Conservation (phyloP, 768 basidiomycete genomes). For the Sporobolomyces phaffii region DNA sequence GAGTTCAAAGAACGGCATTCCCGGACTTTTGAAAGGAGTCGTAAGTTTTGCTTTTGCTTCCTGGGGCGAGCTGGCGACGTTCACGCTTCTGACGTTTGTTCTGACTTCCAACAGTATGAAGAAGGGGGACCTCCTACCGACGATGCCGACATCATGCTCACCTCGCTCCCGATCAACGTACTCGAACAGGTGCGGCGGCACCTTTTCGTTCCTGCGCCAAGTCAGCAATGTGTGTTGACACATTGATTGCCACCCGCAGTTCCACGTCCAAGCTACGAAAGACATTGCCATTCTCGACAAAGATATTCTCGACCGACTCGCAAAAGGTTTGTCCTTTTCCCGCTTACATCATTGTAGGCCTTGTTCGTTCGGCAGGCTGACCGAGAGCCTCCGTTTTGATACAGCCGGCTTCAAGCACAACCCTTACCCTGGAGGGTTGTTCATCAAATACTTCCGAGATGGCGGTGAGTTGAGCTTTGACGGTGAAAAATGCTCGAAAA, state of each 20-base stretch:
- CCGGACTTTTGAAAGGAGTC: constrained; percentile 28
- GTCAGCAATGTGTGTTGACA: not conserved
- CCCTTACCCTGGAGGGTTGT: constrained; percentile 35
- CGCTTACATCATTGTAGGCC: no score
- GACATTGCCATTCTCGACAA: constrained; percentile 57
- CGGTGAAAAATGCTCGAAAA: not conserved
- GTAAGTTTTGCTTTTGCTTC: not conserved
- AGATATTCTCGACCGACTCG: constrained; percentile 55
- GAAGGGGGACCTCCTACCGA: constrained; percentile 55
- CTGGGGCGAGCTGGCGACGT: no score
- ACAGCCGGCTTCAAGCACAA: constrained; percentile 26
- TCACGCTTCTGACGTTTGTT: not conserved
- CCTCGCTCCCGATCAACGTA: constrained; percentile 51
- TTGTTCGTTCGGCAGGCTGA: not conserved
- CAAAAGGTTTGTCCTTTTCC: constrained; percentile 42
- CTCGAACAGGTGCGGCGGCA: constrained; percentile 13
- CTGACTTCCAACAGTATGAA: constrained; percentile 46
- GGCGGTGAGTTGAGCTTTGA: constrained; percentile 4
- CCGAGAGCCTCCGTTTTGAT: no score
- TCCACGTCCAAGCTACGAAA: constrained; percentile 36
- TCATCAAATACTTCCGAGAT: constrained; percentile 42
- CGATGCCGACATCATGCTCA: constrained; percentile 54
- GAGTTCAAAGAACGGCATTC: constrained; percentile 38
- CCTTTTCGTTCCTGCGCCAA: not conserved
- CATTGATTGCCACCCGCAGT: not conserved